Percentiles rank a stretch among this genome's conserved stretches.
Evolutionary conservation across 768 basidiomycete species (phyloP).

Genomic region (Collybia sp.): DNA sequence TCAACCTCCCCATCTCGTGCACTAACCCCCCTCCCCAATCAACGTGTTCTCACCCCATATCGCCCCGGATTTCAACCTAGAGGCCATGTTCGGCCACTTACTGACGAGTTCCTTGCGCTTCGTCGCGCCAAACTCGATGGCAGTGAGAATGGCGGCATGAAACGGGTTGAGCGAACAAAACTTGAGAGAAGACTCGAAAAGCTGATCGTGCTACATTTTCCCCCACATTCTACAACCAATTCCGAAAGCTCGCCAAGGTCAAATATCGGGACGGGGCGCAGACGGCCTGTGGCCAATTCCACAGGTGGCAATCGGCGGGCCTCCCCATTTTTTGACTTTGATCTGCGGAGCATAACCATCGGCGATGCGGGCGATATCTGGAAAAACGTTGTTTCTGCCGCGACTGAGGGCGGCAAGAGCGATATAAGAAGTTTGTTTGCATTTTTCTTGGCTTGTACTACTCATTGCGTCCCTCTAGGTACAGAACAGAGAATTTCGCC

Average conservation of each 20-base stretch:
- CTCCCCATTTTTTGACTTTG: slow-evolving; percentile 74
- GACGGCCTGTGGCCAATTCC: slow-evolving; percentile 11
- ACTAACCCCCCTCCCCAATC: slow-evolving; percentile 5
- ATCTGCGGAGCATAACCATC: slow-evolving; percentile 51
- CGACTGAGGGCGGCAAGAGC: slow-evolving; percentile 42
- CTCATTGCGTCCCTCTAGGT: slow-evolving; percentile 29
- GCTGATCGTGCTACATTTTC: slow-evolving; percentile 71
- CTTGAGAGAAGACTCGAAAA: slow-evolving; percentile 87
- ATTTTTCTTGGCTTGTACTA: slow-evolving; percentile 1
- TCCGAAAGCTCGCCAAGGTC: slow-evolving; percentile 9
- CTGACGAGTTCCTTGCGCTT: slow-evolving; percentile 71
- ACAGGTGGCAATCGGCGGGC: slow-evolving; percentile 35
- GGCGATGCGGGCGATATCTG: slow-evolving; percentile 63
- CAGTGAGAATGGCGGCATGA: slow-evolving; percentile 28
- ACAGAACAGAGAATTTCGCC: slow-evolving; percentile 92
- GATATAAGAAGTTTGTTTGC: slow-evolving; percentile 61
- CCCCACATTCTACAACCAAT: slow-evolving; percentile 13
- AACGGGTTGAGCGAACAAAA: slow-evolving; percentile 76
- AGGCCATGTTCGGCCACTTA: slow-evolving; percentile 74
- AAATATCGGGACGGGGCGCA: slow-evolving; percentile 6
- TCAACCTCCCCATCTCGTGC: slow-evolving; percentile 1
- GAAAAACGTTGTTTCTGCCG: slow-evolving; percentile 50
- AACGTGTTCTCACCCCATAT: slow-evolving; percentile 54
- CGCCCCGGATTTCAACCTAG: slow-evolving; percentile 91
- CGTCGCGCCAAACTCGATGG: slow-evolving; percentile 35